A percentile compares a stretch with the other conserved stretches of the same genome.
These are phyloP conservation scores for Funneliformis mosseae DNA, from an alignment of 192 early-diverging fungal species.

Conservation along the genomic window DNA sequence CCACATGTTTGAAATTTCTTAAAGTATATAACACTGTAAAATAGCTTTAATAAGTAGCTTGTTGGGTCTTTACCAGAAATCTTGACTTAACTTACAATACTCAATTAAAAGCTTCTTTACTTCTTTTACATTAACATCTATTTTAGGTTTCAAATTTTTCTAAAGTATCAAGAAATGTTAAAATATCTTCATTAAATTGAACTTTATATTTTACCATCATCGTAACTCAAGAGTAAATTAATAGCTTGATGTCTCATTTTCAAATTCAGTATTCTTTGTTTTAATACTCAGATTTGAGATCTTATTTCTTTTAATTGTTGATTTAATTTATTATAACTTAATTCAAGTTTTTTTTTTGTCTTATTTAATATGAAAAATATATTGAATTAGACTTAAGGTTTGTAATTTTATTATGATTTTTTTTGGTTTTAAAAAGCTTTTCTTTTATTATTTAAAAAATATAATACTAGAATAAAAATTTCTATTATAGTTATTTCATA, in stretches of 20 bases:
- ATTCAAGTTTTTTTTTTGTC: too few relatives aligned
- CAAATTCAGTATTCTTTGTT: background rate
- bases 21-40: background rate
- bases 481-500: too few relatives aligned
- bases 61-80: background rate
- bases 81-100: background rate
- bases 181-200: background rate
- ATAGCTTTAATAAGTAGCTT: background rate
- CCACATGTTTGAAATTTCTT: background rate
- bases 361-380: too few relatives aligned
- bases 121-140: background rate
- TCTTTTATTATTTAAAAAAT: too few relatives aligned
- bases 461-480: too few relatives aligned
- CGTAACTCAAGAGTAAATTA: background rate
- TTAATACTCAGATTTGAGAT: background rate
- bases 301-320: background rate
- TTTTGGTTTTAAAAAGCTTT: too few relatives aligned
- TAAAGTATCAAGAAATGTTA: background rate
- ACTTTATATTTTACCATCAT: background rate
- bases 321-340: background rate
- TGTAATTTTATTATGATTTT: too few relatives aligned
- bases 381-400: too few relatives aligned
- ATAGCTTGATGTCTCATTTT: background rate
- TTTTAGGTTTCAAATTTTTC: background rate
- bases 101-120: background rate